These are phyloP conservation scores for Halophytophthora polymorphica DNA, from an alignment of 352 stramenopile genomes.

Conservation along the genomic window DNA sequence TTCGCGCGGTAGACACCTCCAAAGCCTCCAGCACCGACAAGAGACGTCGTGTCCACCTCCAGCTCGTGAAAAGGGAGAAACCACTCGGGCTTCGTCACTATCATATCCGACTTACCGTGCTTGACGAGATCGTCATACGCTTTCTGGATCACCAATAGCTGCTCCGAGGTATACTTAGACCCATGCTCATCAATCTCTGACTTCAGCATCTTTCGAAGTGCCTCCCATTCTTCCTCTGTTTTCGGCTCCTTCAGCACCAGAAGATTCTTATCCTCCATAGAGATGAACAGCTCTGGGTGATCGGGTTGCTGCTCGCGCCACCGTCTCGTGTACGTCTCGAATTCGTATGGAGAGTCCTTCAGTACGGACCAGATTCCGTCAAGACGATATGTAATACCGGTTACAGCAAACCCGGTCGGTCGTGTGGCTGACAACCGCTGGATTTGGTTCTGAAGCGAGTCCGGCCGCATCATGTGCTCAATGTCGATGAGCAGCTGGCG, in stretches of 20 bases:
- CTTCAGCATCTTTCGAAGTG: background rate
- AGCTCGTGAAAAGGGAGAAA: conserved; percentile 15
- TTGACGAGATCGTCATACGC: conserved; percentile 4
- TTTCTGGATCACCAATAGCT: conserved; percentile 4
- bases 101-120: no score
- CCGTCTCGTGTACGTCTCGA: background rate
- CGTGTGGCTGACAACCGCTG: no score
- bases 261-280: conserved; percentile 2
- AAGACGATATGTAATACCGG: background rate
- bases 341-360: background rate
- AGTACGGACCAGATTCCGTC: background rate
- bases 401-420: no score
- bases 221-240: conserved; percentile 3
- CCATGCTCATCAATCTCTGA: background rate
- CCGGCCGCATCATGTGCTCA: no score
- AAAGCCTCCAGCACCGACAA: conserved; percentile 1
- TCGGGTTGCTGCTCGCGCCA: background rate
- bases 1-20: conserved; percentile 10
- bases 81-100: background rate
- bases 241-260: conserved; percentile 3
- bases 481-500: no score
- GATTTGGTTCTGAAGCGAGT: no score
- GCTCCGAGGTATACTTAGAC: background rate
- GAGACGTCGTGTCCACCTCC: conserved; percentile 3
- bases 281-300: conserved; percentile 7